Evolutionary conservation across 2,329 filamentous ascomycete genomes (phyloP).

Genomic region (Claviceps quebecensis): DNA sequence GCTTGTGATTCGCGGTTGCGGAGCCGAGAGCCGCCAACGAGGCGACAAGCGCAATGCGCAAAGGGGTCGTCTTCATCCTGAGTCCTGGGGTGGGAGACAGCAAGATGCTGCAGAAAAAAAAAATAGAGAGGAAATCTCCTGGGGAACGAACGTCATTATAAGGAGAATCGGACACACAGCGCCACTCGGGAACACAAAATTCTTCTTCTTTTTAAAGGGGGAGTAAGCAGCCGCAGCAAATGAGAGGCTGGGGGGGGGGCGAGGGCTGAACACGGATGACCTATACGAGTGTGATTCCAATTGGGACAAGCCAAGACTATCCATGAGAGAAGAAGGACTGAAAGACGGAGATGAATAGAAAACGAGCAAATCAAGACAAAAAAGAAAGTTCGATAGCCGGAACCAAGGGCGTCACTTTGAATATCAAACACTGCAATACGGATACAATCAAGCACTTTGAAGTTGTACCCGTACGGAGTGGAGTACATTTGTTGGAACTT

Average conservation of each 20-base stretch:
- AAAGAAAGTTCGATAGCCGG: too few relatives aligned
- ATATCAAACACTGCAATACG: too few relatives aligned
- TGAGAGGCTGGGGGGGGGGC: neutral
- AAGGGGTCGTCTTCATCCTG: conserved; percentile 1
- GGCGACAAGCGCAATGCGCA: conserved; percentile 6
- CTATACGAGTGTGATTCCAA: neutral
- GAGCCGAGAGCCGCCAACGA: conserved; percentile 11
- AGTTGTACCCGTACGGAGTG: too few relatives aligned
- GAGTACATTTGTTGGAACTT: too few relatives aligned
- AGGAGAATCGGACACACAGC: neutral
- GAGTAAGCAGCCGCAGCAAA: neutral
- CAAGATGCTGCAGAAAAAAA: neutral
- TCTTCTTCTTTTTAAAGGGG: neutral
- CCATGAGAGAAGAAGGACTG: too few relatives aligned
- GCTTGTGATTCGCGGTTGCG: conserved; percentile 35
- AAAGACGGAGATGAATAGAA: too few relatives aligned
- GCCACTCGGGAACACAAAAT: neutral
- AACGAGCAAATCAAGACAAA: too few relatives aligned
- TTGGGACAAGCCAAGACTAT: too few relatives aligned
- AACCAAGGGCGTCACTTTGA: too few relatives aligned
- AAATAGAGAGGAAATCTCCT: neutral
- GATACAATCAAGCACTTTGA: too few relatives aligned
- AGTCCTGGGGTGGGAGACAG: neutral
- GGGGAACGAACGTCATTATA: neutral
- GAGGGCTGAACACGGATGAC: neutral